These are phyloP conservation scores for Suhomyces kunorum DNA, from an alignment of 1,139 yeast genomes.

Conservation along the genomic window DNA sequence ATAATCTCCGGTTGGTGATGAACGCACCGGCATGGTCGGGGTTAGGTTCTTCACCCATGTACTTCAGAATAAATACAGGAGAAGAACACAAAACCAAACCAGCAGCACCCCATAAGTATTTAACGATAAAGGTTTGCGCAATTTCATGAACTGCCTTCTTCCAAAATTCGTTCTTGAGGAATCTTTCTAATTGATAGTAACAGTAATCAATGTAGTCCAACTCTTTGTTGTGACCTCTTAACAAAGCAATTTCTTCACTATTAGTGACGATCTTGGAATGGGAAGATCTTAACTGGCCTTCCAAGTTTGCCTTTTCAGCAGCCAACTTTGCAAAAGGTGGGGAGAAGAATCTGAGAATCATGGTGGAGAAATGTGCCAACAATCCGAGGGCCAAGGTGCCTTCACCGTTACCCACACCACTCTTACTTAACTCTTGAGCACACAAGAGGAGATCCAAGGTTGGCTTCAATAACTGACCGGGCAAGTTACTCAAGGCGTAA, in stretches of 20 bases:
- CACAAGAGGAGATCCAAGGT: slow-evolving; percentile 78
- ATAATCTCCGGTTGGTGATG: slow-evolving; percentile 84
- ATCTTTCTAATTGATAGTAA: slow-evolving; percentile 79
- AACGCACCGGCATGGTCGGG: slow-evolving; percentile 70
- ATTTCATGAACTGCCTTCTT: slow-evolving; percentile 73
- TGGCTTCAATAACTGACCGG: slow-evolving; percentile 88
- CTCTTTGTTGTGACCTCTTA: slow-evolving; percentile 81
- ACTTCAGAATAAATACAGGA: slow-evolving; percentile 77
- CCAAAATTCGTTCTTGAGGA: slow-evolving; percentile 75
- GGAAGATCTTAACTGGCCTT: slow-evolving; percentile 80
- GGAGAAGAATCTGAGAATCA: slow-evolving; percentile 69
- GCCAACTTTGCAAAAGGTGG: slow-evolving; percentile 90
- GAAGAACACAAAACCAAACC: slow-evolving; percentile 86
- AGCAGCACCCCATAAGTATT: slow-evolving; percentile 95
- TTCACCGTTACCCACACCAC: slow-evolving; percentile 81
- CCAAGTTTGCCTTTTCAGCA: slow-evolving; percentile 74
- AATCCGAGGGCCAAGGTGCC: slow-evolving; percentile 81
- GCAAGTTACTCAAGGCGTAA: slow-evolving; percentile 68
- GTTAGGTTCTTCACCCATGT: slow-evolving; percentile 49
- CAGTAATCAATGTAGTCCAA: slow-evolving; percentile 75
- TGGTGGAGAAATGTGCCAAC: slow-evolving; percentile 79
- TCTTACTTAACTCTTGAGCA: slow-evolving; percentile 73
- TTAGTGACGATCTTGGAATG: slow-evolving; percentile 80
- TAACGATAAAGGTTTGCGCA: slow-evolving; percentile 82
- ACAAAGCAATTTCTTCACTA: slow-evolving; percentile 84